Evolutionary conservation across 352 stramenopile species (phyloP).

Genomic region (Phytophthora pluvialis): DNA sequence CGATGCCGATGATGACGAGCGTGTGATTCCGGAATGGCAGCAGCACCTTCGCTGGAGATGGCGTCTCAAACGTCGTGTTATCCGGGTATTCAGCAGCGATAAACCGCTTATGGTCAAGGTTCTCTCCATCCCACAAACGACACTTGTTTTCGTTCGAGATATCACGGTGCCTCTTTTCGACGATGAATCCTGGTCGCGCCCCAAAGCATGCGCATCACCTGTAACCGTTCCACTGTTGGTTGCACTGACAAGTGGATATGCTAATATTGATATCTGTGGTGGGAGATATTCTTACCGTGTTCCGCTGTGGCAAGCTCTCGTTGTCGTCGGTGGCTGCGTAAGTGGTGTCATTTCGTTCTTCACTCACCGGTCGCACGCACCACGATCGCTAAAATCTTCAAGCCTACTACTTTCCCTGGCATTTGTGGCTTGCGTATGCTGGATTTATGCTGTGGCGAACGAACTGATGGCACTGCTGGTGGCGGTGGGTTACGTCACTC

Average conservation of each 20-base stretch:
- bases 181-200: constrained; percentile 75
- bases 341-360: constrained; percentile 73
- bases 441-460: constrained; percentile 92
- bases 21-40: constrained; percentile 64
- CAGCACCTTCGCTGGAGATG: constrained; percentile 80
- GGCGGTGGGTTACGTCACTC: constrained; percentile 76
- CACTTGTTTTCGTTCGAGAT: constrained; percentile 64
- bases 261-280: constrained; percentile 31
- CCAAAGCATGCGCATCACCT: constrained; percentile 84
- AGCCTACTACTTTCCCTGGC: constrained; percentile 70
- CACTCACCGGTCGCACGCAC: constrained; percentile 69
- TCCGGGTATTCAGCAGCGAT: constrained; percentile 49
- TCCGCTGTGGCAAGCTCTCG: constrained; percentile 52
- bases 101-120: constrained; percentile 54
- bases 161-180: constrained; percentile 78
- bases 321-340: constrained; percentile 35
- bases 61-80: constrained; percentile 59
- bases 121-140: constrained; percentile 55
- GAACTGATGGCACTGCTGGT: constrained; percentile 88
- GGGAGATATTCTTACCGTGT: constrained; percentile 33
- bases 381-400: constrained; percentile 51
- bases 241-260: constrained; percentile 59
- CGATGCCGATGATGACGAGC: constrained; percentile 35
- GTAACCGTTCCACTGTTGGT: constrained; percentile 89
- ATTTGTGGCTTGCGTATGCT: constrained; percentile 88